phyloP scores from a whole-genome alignment of 2,329 filamentous ascomycete genomes.

The Calonectria hongkongensis region DNA sequence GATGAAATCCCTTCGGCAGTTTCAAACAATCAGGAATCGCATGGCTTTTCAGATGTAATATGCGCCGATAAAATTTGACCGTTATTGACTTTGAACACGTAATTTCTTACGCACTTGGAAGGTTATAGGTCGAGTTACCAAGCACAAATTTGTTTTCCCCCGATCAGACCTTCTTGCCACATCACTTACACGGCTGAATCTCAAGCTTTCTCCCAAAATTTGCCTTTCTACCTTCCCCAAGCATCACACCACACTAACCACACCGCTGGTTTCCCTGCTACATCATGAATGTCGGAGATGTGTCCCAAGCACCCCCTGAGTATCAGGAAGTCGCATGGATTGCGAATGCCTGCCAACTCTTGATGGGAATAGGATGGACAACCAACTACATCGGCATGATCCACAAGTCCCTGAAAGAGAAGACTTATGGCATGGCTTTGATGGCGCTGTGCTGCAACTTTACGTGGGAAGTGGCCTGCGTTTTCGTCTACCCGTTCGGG shows the following conservation, averaged over 20 bases:
- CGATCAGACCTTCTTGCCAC: not conserved
- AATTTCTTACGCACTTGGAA: not conserved
- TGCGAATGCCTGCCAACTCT: not conserved
- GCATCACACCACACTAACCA: not conserved
- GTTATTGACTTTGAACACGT: not conserved
- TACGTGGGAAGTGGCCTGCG: conserved; percentile 1
- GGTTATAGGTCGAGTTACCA: not conserved
- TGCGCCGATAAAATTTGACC: not conserved
- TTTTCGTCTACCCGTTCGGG: not conserved
- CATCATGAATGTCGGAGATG: conserved; percentile 9
- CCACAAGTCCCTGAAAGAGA: conserved; percentile 8
- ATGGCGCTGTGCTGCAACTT: conserved; percentile 5
- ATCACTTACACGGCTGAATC: not conserved
- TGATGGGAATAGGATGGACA: conserved; percentile 15
- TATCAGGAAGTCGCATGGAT: conserved; percentile 4
- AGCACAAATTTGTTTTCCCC: not conserved
- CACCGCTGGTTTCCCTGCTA: not conserved
- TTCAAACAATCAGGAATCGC: not conserved
- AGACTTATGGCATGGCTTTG: conserved; percentile 5
- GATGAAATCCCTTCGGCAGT: not conserved
- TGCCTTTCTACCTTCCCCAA: not conserved
- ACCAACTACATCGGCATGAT: conserved; percentile 8
- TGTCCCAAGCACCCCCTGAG: conserved; percentile 6
- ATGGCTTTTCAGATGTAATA: not conserved
- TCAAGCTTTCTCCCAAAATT: not conserved